Evolutionary conservation across 1,284 basidiomycete species (phyloP).

Genomic region (Boletus sp.): DNA sequence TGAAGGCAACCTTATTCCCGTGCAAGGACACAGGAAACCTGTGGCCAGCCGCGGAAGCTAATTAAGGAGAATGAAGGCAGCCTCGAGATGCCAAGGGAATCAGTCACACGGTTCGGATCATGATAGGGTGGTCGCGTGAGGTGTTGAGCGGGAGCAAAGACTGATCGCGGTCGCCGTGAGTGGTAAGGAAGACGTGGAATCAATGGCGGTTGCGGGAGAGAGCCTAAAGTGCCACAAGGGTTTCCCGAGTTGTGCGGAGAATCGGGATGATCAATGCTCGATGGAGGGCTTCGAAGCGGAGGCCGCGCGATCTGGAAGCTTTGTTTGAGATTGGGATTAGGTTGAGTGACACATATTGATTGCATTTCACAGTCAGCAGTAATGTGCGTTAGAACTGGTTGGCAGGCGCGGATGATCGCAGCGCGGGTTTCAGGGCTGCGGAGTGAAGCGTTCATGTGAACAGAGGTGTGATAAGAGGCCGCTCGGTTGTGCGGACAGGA

Average conservation of each 20-base stretch:
- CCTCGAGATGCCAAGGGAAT: constrained; percentile 10
- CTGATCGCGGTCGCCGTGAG: not conserved
- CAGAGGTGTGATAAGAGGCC: constrained; percentile 18
- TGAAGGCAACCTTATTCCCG: constrained; percentile 29
- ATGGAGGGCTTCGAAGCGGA: constrained; percentile 17
- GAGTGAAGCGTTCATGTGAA: constrained; percentile 24
- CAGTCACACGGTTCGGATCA: constrained; percentile 25
- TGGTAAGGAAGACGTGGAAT: not conserved
- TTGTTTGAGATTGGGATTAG: constrained; percentile 23
- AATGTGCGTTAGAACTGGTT: constrained; percentile 13
- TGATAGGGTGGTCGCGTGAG: constrained; percentile 1
- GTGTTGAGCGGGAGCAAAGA: not conserved
- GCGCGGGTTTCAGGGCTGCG: constrained; percentile 7
- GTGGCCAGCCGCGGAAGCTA: constrained; percentile 7
- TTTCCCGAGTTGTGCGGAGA: constrained; percentile 18
- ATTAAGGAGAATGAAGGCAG: constrained; percentile 9
- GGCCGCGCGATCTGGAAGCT: constrained; percentile 24
- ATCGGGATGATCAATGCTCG: constrained; percentile 21
- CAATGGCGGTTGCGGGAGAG: not conserved
- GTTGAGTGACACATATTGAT: constrained; percentile 19
- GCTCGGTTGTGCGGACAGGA: constrained; percentile 12
- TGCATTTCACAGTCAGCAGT: constrained; percentile 19
- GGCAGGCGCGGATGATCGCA: constrained; percentile 11
- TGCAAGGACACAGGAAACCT: constrained; percentile 5
- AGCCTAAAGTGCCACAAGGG: not conserved